phyloP scores from a whole-genome alignment of 441 rosid genomes.

The Viola pubescens region DNA sequence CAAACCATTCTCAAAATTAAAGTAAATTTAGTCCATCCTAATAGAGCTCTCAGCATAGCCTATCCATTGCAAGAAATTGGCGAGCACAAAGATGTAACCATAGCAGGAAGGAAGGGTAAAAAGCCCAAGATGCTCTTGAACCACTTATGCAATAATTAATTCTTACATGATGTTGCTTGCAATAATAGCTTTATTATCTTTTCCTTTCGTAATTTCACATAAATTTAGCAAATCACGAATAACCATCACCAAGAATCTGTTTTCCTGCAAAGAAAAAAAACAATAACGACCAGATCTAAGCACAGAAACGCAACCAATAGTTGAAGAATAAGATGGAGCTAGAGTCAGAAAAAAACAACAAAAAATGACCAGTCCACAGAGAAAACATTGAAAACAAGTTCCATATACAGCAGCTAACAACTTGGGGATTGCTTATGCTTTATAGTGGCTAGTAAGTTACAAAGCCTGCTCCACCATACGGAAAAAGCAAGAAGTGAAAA shows the following conservation, averaged over 20 bases:
- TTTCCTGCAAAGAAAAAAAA: conserved; percentile 51
- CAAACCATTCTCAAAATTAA: background rate
- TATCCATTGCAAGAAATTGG: background rate
- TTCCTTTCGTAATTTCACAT: conserved; percentile 98
- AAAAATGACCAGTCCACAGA: too few relatives aligned
- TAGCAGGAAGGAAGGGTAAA: background rate
- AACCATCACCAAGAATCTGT: conserved; percentile 98
- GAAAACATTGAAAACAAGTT: too few relatives aligned
- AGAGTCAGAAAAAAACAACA: too few relatives aligned
- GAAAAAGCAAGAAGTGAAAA: too few relatives aligned
- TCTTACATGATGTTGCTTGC: conserved; percentile 99
- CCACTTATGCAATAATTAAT: conserved; percentile 6
- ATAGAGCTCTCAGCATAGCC: too few relatives aligned
- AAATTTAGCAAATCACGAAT: conserved; percentile 94
- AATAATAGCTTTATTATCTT: conserved; percentile 98
- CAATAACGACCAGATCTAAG: too few relatives aligned
- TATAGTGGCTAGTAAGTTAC: too few relatives aligned
- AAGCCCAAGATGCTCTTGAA: background rate
- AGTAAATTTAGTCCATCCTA: background rate
- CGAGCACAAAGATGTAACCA: background rate
- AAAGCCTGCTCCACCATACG: too few relatives aligned
- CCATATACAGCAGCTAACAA: too few relatives aligned
- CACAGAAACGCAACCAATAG: too few relatives aligned
- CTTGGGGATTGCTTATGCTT: too few relatives aligned
- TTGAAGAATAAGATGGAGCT: too few relatives aligned